phyloP scores from a whole-genome alignment of 2,329 filamentous ascomycete genomes.

The Malbranchea zuffiana region DNA sequence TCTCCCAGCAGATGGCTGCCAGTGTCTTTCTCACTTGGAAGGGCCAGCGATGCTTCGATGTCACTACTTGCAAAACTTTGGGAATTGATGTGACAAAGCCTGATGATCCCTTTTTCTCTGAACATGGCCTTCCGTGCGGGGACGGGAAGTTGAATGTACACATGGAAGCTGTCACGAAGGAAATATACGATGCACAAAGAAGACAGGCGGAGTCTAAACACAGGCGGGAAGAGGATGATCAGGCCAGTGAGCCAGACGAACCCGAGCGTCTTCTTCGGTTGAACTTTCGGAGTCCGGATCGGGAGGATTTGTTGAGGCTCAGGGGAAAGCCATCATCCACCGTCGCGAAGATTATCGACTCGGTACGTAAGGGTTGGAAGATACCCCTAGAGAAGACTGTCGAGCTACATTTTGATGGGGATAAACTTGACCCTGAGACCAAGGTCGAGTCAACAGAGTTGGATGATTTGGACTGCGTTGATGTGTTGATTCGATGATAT shows the following conservation, averaged over 20 bases:
- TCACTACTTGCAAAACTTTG: conserved; percentile 60
- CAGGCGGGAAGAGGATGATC: conserved; percentile 19
- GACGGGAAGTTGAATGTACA: conserved; percentile 51
- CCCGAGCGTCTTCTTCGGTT: conserved; percentile 31
- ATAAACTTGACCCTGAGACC: conserved; percentile 50
- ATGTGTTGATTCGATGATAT: conserved; percentile 68
- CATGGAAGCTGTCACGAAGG: conserved; percentile 65
- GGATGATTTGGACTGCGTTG: conserved; percentile 61
- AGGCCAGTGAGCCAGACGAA: conserved; percentile 6
- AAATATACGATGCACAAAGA: conserved; percentile 40
- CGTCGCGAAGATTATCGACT: conserved; percentile 51
- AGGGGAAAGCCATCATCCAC: conserved; percentile 40
- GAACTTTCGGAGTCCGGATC: conserved; percentile 42
- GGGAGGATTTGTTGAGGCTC: conserved; percentile 43
- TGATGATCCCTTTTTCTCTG: conserved; percentile 24
- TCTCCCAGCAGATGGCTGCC: conserved; percentile 39
- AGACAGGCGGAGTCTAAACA: conserved; percentile 14
- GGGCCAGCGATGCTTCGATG: conserved; percentile 58
- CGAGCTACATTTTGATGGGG: conserved; percentile 64
- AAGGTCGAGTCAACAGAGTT: conserved; percentile 59
- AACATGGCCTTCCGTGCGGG: conserved; percentile 39
- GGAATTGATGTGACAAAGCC: conserved; percentile 44
- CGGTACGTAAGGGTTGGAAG: conserved; percentile 47
- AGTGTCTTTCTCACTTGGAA: conserved; percentile 71
- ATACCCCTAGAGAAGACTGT: conserved; percentile 46